Evolutionary conservation across 768 basidiomycete species (phyloP), one percentile per base, ranked within the genome.

Genomic region (Boletus pseudopeckii): DNA sequence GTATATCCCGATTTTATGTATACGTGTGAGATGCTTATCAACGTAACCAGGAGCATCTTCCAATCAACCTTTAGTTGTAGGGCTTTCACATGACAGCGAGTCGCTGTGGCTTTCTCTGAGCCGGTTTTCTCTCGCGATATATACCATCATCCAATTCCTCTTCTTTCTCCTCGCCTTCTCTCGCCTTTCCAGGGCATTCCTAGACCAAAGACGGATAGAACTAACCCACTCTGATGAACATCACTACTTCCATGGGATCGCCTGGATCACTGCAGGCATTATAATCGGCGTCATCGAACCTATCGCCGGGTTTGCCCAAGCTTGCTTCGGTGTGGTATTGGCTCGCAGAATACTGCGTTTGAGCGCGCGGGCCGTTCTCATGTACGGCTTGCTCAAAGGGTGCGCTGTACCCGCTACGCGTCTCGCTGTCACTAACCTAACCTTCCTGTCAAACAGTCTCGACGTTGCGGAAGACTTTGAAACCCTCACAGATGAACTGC

Each of bases 341-440:
- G 73, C 78, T 9, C 75, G 90, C 36, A 79, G 88, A 15, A 71
- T 83, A 20, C 54, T 92, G 34, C 75, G 85, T 41, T 67, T 85
- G 48, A 37, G 84, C 11, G 75, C 76, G 3, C 75, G 87, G 43
- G 77, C 74, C 0, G 77, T 71, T 58, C 64, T 91, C 18, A 77
- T 81, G 53, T 77, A 85, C 50, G 90, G 89, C 17, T 57, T 84
- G 20, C 69, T 82, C 28, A 84, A 84, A 72, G 88, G 89, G 89
- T 89, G 55, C 52, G 82, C 69, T 24, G 2, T n/a, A 8, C 18
- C 34, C 10, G 8, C 42, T 20, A n/a, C 30, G 0, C 14, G 13
- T 13, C 34, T 49, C 38, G 1, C 14, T 36, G 13, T 33, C 22
- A 14, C 28, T 36, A 0, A 14, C n/a, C 44, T 52, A 24, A 59